Base-by-base conservation (phyloP, 345 rosid species). In the Sapria himalayana region DNA sequence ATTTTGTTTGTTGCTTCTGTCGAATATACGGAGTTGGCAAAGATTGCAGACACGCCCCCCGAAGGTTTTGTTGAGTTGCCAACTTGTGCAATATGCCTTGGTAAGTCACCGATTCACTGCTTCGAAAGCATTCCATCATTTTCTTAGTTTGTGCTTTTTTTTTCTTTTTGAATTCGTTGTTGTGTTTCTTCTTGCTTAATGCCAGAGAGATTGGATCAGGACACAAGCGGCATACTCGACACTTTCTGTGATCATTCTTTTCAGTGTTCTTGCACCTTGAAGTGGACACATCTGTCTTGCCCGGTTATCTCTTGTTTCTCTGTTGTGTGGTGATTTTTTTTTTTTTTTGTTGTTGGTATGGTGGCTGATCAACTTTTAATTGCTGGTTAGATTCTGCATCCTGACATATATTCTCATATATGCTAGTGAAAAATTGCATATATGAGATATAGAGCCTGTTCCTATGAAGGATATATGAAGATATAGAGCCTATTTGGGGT, bases 221-320 rank as follows among this genome's bases (percentile, higher is more conserved):
- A 89, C 47, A 82, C 93, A 23, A 71, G 94, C 19, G 98, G 93
- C 31, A 72, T 89, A 47, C 67, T 69, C 11, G 74, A 84, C 45
- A 74, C 92, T 2, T 68, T 72, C 19, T 82, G 95, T 67, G 95
- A 89, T 59, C 95, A 89, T 65, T 82, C 98, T 9, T 89, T 82
- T 65, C 85, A 76, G 29, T 89, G 98, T 48, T 71, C 77, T 0
- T 82, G 98, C 64, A 76, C 85, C 57, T 72, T 91, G 3, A 89
- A 82, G 51, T 82, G 98, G 98, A 89, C 93, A 25, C 67, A 71
- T 37, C 59, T 82, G 52, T 89, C 98, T 24, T 89, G 95, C 65
- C 92, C 67, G 72, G 93, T 82, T 49, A 62, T 68, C 9, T 49
- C 43, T 52, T 48, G 31, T 7, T 41, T 45, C 23, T 50, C 8